A percentile compares a stretch with the other conserved stretches of the same genome.
Evolutionary conservation across 352 stramenopile genomes (phyloP).

Genomic region (Globisporangium polare): DNA sequence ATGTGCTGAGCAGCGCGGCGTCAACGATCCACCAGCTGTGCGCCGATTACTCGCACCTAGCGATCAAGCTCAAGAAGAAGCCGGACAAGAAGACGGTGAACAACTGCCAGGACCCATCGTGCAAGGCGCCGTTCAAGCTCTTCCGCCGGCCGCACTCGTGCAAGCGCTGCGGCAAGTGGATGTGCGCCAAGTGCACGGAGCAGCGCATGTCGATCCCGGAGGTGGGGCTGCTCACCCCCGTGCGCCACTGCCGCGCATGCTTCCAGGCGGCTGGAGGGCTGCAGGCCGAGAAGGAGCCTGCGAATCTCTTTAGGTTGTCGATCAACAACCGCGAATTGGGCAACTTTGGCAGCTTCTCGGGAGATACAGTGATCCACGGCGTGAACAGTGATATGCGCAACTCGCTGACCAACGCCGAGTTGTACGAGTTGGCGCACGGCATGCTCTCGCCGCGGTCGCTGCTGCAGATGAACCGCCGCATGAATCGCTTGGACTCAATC

Average conservation of each 20-base stretch:
- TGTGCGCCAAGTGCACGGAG: conserved; percentile 80
- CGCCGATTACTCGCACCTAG: conserved; percentile 58
- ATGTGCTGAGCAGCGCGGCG: conserved; percentile 56
- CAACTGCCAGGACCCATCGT: conserved; percentile 68
- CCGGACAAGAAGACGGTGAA: conserved; percentile 80
- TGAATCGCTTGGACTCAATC: conserved; percentile 64
- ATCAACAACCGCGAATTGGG: neutral
- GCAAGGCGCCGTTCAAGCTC: conserved; percentile 74
- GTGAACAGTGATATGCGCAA: conserved; percentile 22
- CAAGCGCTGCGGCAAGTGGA: conserved; percentile 83
- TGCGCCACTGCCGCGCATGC: conserved; percentile 76
- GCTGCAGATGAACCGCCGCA: conserved; percentile 60
- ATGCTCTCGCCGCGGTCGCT: conserved; percentile 70
- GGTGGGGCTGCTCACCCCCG: conserved; percentile 66
- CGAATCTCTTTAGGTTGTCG: conserved; percentile 54
- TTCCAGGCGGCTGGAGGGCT: conserved; percentile 64
- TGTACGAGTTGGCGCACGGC: conserved; percentile 78
- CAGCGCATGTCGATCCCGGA: conserved; percentile 81
- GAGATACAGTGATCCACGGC: conserved; percentile 14
- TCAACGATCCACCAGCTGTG: conserved; percentile 62
- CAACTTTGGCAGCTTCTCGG: conserved; percentile 7
- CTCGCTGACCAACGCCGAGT: conserved; percentile 58
- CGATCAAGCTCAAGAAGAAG: conserved; percentile 72
- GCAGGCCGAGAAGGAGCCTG: conserved; percentile 62
- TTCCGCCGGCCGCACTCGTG: conserved; percentile 79